Percentiles rank a stretch among this genome's conserved stretches.
These are phyloP conservation scores for Medicago lupulina DNA, from an alignment of 306 rosid species.

Conservation along the genomic window DNA sequence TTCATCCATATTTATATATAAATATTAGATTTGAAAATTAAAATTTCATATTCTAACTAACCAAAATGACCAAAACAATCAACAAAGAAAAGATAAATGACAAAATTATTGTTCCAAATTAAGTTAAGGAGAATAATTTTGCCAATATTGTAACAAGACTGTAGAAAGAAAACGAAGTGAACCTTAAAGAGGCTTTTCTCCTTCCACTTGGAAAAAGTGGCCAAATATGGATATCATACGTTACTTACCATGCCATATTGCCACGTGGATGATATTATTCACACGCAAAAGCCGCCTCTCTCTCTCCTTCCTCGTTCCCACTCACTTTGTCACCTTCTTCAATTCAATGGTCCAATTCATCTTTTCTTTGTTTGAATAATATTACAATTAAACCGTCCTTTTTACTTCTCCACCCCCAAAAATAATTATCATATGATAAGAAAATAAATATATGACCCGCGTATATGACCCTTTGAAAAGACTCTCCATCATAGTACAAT, in stretches of 20 bases:
- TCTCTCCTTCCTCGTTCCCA: slow-evolving; percentile 38
- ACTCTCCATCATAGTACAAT: background rate
- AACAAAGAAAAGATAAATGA: too few relatives aligned
- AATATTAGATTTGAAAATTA: too few relatives aligned
- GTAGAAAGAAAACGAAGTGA: too few relatives aligned
- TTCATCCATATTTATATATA: too few relatives aligned
- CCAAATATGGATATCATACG: background rate
- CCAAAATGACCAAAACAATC: too few relatives aligned
- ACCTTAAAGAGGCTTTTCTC: background rate
- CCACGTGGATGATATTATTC: slow-evolving; percentile 38
- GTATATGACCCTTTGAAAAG: slow-evolving; percentile 38
- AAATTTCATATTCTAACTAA: too few relatives aligned
- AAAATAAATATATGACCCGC: slow-evolving; percentile 21
- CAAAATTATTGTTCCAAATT: too few relatives aligned
- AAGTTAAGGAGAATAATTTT: too few relatives aligned
- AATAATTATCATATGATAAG: background rate
- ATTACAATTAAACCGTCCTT: background rate
- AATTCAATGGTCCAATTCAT: slow-evolving; percentile 32
- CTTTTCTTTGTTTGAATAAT: slow-evolving; percentile 38
- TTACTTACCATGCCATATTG: slow-evolving; percentile 23
- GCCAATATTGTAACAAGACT: background rate
- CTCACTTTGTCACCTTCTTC: slow-evolving; percentile 15
- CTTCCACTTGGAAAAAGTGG: background rate
- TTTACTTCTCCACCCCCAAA: slow-evolving; percentile 6
- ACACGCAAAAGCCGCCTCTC: slow-evolving; percentile 39